Evolutionary conservation across 148 eudicot species (phyloP), one percentile per base, ranked within the genome.

Genomic region (Diospyros kaki): DNA sequence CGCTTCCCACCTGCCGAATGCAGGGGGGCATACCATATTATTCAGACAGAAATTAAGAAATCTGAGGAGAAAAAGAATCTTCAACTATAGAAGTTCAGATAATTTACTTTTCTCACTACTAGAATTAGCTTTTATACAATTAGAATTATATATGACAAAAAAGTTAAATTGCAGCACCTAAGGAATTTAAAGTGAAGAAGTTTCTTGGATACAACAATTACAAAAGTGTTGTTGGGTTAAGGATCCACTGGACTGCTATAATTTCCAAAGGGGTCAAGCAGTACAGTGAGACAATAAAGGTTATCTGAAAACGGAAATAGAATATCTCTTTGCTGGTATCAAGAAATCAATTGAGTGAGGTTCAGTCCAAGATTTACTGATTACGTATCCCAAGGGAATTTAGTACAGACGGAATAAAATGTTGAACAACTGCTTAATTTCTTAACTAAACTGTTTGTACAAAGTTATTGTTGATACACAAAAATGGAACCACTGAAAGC

Each of bases 1-100:
- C 75, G 79, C 83, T 92, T 64, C 96, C 93, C 78, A 90, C 92
- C 99, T 95, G 72, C 54, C 73, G 45, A 69, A 81, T 51, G 38
- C 41, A 54, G 71, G 17, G 54, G 46, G 58, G 2, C 46, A 54
- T 64, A 78, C 58, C 18, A 39, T 71, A 42, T 58, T 66, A 56
- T 15, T 61, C 14, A 18, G 12, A 15, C 28, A 68, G 58, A 68
- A 68, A 51, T 38, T 28, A n/a, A 68, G n/a, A 52, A 66, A 11
- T 5, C 15, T n/a, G 28, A 15, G 69, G 54, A 7, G 46, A 14
- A 66, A 45, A 15, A 42, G 13, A 7, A 59, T 18, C 3, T 39
- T 59, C 9, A 14, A 56, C 15, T 71, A 71, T 6, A 71, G 62
- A 70, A 70, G 28, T 71, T 56, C 2, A 6, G 50, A 42, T 56